Conservation (phyloP, 169 alveolate species). For the Eimeria praecox region DNA sequence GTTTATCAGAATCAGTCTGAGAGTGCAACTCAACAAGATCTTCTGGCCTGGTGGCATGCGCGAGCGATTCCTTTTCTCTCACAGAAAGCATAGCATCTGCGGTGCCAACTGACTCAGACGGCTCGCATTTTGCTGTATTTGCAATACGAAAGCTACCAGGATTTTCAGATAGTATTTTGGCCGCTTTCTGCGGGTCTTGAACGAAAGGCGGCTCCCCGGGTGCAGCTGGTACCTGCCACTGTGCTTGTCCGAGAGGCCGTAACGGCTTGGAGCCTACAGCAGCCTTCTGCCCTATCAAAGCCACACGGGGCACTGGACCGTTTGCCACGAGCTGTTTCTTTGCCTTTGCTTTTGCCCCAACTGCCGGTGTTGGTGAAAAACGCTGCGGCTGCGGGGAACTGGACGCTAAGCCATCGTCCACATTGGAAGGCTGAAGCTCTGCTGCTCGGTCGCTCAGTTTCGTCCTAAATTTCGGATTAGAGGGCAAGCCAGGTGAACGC, state of each 20-base stretch:
- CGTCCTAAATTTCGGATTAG: background rate
- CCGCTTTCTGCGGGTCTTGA: conserved; percentile 38
- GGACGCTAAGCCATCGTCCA: background rate
- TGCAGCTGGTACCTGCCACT: conserved; percentile 33
- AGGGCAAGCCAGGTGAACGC: background rate
- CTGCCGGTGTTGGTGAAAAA: background rate
- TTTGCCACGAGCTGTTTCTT: background rate
- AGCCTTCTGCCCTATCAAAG: background rate
- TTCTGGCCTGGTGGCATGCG: background rate
- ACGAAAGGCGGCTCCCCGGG: conserved; percentile 7
- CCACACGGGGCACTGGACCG: background rate
- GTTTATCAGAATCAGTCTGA: conserved; percentile 8
- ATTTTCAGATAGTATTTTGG: background rate
- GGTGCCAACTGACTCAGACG: conserved; percentile 25
- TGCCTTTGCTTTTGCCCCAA: conserved; percentile 13
- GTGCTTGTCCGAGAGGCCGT: conserved; percentile 41
- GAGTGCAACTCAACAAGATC: background rate
- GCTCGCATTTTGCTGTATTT: background rate
- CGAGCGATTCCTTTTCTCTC: background rate
- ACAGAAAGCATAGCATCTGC: background rate
- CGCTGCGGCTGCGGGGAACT: background rate
- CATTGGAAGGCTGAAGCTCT: background rate
- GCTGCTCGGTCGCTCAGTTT: background rate
- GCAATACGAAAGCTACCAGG: background rate
- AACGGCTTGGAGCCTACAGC: background rate